Evolutionary conservation across 1,139 yeast genomes (phyloP), one percentile per base, ranked within the genome.

Genomic region (Hyphopichia fennica): DNA sequence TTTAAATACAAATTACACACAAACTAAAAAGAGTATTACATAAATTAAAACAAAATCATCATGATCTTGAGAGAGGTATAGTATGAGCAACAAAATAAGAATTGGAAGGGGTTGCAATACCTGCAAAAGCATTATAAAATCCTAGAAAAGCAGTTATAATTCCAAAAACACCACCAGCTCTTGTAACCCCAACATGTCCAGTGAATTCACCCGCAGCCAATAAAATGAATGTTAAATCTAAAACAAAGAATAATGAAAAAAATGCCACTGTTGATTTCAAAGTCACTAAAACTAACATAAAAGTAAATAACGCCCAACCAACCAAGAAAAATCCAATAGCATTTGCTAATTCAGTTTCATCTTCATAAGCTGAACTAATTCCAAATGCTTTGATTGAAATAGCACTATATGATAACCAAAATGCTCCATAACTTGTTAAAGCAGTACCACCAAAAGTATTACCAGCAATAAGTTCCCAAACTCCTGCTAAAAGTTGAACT

Each of bases 331-430:
- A 59, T 2, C 77, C 79, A 32, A 70, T 42, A 4, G 79, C 79
- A 49, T 65, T 60, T n/a, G 37, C 48, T 10, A 65, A 51, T 49
- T 60, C 62, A 8, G 47, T 57, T 6, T 52, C 62, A 39, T 72
- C 69, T 7, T 62, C 70, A 52, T 78, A 82, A 2, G 90, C 83
- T 1, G 69, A 68, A 16, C 63, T 68, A 42, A 90, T 84, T 28
- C 91, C 90, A 54, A 64, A 64, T 32, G 56, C 46, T 17, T 54
- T 51, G 32, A 71, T 47, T 37, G 56, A 50, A 40, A 72, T 63
- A 10, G 75, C 69, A 13, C 71, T 70, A 43, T 53, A 72, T 14
- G 69, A 49, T 37, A 70, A 52, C 77, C 77, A 73, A 52, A 72
- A 73, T 2, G 68, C 65, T 4, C 77, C 77, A 47, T 67, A 72